Evolutionary conservation across 495 filamentous ascomycete species (phyloP), one percentile per base, ranked within the genome.

Genomic region (Hypoxylon lienhwacheense): DNA sequence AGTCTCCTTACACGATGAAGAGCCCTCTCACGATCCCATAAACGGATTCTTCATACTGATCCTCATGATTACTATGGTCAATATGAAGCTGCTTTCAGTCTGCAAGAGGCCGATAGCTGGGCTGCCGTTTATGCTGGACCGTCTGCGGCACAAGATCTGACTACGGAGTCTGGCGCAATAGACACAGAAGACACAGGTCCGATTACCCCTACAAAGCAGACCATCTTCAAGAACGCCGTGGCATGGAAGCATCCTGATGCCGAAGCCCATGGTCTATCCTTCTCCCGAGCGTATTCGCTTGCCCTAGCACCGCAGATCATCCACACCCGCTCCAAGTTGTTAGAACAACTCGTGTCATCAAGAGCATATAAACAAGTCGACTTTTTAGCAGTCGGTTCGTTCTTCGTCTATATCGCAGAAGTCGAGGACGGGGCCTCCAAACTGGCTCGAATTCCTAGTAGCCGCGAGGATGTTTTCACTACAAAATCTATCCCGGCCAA

Each of bases 341-440:
- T 97, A 2, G 77, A 82, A 4, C 77, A 84, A 51, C 79, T 98
- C 28, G 85, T 97, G 29, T 89, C 90, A 2, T 96, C 92, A 1
- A 86, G 87, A 54, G 85, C 95, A 44, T 88, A 95, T 55, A 81
- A 82, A 24, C 89, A 95, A 69, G 79, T 98, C 50, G 91, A 96
- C 57, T 98, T 97, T 68, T 83, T 91, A 53, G 90, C 93, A 4
- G 87, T 97, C 5, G 95, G 95, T 22, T 92, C 88, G 49, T 97
- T 91, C 87, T 97, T 86, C 82, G 83, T 96, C 26, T 85, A 86
- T 65, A 64, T 70, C 43, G 47, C 50, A 16, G 32, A 57, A 17
- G 49, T 64, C 3, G 53, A 56, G n/a, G 51, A 59, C 19, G 48
- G 65, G 4, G 46, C 46, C 10, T 43, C 55, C 3, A 61, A 32